Percentiles rank a stretch among this genome's conserved stretches.
These are phyloP conservation scores for Candida railenensis DNA, from an alignment of 805 yeast genomes.

Conservation along the genomic window DNA sequence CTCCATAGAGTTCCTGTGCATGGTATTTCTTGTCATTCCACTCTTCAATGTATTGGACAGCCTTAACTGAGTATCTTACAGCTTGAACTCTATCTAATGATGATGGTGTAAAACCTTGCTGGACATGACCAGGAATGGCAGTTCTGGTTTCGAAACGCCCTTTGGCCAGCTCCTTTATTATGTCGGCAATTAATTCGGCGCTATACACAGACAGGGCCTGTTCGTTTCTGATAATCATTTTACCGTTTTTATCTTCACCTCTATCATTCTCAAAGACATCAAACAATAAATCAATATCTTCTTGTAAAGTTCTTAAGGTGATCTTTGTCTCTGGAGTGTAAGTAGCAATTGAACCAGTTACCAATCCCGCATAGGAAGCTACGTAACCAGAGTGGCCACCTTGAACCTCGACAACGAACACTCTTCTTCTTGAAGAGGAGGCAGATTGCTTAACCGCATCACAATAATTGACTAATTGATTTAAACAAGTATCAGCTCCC, in stretches of 20 bases:
- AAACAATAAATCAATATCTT: conserved; percentile 62
- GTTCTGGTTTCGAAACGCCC: conserved; percentile 75
- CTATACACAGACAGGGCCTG: conserved; percentile 67
- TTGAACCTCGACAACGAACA: conserved; percentile 79
- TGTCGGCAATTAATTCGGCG: conserved; percentile 68
- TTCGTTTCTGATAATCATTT: conserved; percentile 64
- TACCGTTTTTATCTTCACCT: conserved; percentile 69
- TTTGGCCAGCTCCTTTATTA: conserved; percentile 59
- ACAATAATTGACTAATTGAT: conserved; percentile 68
- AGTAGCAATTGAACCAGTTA: conserved; percentile 71
- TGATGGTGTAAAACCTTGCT: conserved; percentile 78
- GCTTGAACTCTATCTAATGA: conserved; percentile 78
- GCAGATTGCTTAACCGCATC: conserved; percentile 81
- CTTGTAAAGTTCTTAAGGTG: conserved; percentile 56
- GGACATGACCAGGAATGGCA: conserved; percentile 85
- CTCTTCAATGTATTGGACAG: conserved; percentile 67
- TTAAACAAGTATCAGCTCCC: conserved; percentile 75
- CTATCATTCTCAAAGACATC: conserved; percentile 58
- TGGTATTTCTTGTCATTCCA: conserved; percentile 12
- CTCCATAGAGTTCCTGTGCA: conserved; percentile 1
- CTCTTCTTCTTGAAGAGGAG: conserved; percentile 73
- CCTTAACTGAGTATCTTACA: conserved; percentile 66
- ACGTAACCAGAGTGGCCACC: conserved; percentile 84
- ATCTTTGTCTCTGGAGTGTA: conserved; percentile 77
- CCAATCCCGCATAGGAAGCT: conserved; percentile 66